These are phyloP conservation scores for Monsonia emarginata DNA, from an alignment of 441 rosid species.

Conservation along the genomic window DNA sequence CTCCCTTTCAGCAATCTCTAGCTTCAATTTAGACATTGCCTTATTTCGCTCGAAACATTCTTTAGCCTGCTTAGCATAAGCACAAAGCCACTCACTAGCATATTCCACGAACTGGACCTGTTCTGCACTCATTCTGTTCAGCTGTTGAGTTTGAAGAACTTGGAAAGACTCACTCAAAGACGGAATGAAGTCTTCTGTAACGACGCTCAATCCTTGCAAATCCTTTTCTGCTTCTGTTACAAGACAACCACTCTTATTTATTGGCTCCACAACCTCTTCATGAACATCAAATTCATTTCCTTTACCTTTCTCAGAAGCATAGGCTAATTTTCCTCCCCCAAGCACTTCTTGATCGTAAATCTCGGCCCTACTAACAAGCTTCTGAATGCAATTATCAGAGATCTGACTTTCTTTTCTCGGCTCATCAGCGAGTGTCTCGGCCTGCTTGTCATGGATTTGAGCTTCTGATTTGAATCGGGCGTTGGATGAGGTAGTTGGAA, in stretches of 20 bases:
- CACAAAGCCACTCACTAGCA: background rate
- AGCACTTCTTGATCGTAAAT: too few relatives aligned
- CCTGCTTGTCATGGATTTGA: background rate
- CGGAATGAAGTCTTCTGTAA: background rate
- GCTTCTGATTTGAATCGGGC: background rate
- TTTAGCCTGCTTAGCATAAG: background rate
- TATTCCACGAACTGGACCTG: background rate
- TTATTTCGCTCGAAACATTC: background rate
- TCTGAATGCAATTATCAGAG: too few relatives aligned
- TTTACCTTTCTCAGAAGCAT: too few relatives aligned
- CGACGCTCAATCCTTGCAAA: background rate
- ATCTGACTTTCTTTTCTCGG: background rate
- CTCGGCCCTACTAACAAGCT: too few relatives aligned
- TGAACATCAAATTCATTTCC: too few relatives aligned
- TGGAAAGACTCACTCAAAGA: background rate
- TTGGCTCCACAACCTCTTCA: too few relatives aligned
- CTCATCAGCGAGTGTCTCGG: background rate
- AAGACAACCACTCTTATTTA: background rate
- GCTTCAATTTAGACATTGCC: background rate
- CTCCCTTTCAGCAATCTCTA: background rate
- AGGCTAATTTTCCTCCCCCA: too few relatives aligned
- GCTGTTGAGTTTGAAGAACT: background rate
- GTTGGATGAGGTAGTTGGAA: background rate
- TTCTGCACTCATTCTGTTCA: background rate
- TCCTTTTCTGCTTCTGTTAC: background rate